phyloP scores from a whole-genome alignment of 352 stramenopile species.

The Halophytophthora polymorphica region DNA sequence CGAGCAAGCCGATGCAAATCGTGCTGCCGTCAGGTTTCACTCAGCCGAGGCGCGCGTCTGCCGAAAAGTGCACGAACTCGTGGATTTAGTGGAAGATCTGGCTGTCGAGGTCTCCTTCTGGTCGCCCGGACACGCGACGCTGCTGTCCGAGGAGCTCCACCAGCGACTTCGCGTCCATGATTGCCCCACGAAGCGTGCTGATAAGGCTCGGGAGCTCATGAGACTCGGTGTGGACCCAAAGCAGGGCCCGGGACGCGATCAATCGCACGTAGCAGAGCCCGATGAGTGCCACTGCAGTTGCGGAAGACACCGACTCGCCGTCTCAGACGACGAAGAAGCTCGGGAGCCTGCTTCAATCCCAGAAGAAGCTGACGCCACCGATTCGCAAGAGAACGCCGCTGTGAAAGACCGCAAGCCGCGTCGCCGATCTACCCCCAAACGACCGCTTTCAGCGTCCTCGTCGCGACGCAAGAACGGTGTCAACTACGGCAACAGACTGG shows the following conservation, averaged over 20 bases:
- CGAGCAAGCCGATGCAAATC: background rate
- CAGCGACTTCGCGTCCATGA: slow-evolving; percentile 38
- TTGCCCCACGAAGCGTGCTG: slow-evolving; percentile 36
- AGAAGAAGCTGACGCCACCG: background rate
- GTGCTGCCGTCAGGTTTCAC: slow-evolving; percentile 32
- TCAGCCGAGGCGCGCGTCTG: slow-evolving; percentile 52
- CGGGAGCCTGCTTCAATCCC: slow-evolving; percentile 7
- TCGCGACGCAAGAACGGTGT: slow-evolving; percentile 44
- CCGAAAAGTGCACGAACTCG: slow-evolving; percentile 47
- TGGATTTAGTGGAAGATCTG: slow-evolving; percentile 57
- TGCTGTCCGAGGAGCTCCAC: slow-evolving; percentile 21
- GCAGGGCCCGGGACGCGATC: background rate
- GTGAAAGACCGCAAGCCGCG: slow-evolving; percentile 17
- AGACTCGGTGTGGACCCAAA: too few relatives aligned
- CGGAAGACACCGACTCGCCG: slow-evolving; percentile 37
- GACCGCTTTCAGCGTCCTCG: slow-evolving; percentile 22
- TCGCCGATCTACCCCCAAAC: slow-evolving; percentile 30
- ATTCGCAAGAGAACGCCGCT: slow-evolving; percentile 10
- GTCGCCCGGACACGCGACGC: slow-evolving; percentile 5
- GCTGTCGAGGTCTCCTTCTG: slow-evolving; percentile 47
- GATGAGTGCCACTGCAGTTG: slow-evolving; percentile 43
- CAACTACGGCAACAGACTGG: slow-evolving; percentile 33
- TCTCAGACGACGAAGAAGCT: slow-evolving; percentile 16
- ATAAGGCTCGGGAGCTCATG: slow-evolving; percentile 48
- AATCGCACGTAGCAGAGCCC: slow-evolving; percentile 5